Conservation (phyloP, 345 rosid genomes). For the Chamaenerion angustifolium region DNA sequence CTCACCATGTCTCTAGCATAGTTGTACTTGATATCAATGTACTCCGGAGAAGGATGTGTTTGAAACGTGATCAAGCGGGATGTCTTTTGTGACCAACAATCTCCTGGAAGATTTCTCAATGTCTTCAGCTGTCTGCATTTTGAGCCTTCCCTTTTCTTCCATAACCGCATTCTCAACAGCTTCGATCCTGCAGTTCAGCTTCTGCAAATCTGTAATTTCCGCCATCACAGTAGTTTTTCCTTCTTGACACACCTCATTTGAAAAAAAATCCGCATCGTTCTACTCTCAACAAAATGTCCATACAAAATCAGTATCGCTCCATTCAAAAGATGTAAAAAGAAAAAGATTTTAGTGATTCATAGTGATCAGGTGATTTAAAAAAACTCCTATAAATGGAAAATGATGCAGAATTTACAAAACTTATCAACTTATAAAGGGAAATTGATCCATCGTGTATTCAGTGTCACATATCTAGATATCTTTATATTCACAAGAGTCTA, state of each 20-base stretch:
- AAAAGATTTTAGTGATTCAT: too few relatives aligned
- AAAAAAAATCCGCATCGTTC: conserved; percentile 10
- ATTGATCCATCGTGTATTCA: too few relatives aligned
- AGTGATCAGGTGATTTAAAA: too few relatives aligned
- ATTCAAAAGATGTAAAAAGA: too few relatives aligned
- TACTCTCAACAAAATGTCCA: conserved; percentile 1
- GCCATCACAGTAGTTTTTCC: conserved; percentile 14
- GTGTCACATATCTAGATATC: too few relatives aligned
- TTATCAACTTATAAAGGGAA: too few relatives aligned
- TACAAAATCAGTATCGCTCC: too few relatives aligned
- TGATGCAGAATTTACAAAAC: too few relatives aligned
- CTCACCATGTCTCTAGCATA: too few relatives aligned
- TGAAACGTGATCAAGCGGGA: conserved; percentile 55
- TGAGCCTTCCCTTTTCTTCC: conserved; percentile 34
- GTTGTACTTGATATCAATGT: too few relatives aligned
- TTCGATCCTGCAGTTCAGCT: conserved; percentile 33
- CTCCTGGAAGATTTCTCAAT: conserved; percentile 10
- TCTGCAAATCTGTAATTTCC: conserved; percentile 37
- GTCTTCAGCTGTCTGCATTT: conserved; percentile 19
- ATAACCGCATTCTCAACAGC: conserved; percentile 44
- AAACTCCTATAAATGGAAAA: too few relatives aligned
- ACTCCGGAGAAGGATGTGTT: conserved; percentile 36
- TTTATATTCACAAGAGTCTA: too few relatives aligned
- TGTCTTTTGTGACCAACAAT: conserved; percentile 44
- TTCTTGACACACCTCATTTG: conserved; percentile 9